Evolutionary conservation across 768 basidiomycete species (phyloP).

Genomic region (Leucosporidium yakuticum): DNA sequence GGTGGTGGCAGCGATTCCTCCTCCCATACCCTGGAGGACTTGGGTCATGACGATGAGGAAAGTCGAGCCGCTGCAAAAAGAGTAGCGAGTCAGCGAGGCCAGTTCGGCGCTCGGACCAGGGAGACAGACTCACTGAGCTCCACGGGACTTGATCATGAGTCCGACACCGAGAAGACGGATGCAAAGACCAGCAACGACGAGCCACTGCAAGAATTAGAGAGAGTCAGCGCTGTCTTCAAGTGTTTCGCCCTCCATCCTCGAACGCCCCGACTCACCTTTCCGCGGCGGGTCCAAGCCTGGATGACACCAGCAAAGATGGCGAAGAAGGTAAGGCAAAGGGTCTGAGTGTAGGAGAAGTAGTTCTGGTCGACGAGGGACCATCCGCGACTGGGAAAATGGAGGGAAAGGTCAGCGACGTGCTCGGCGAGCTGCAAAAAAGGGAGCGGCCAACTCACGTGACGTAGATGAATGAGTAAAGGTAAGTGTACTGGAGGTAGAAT

Average conservation of each 20-base stretch:
- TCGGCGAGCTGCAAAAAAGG: conserved; percentile 1
- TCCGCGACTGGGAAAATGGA: not conserved
- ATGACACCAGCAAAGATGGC: conserved; percentile 57
- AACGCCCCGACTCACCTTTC: conserved; percentile 49
- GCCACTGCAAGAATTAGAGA: conserved; percentile 32
- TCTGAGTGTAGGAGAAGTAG: conserved; percentile 49
- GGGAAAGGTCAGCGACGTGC: not conserved
- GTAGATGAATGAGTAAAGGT: conserved; percentile 62
- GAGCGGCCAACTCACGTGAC: not conserved
- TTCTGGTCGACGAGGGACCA: conserved; percentile 42
- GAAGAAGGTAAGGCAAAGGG: conserved; percentile 53
- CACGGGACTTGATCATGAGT: conserved; percentile 65
- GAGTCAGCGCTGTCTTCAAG: not conserved
- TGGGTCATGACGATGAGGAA: conserved; percentile 58
- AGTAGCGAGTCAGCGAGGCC: not conserved
- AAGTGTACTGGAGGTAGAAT: conserved; percentile 55
- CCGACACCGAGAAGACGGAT: conserved; percentile 61
- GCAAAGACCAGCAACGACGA: conserved; percentile 56
- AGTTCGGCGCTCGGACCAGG: not conserved
- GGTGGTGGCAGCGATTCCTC: conserved; percentile 55
- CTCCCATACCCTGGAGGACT: conserved; percentile 66
- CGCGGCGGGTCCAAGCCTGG: conserved; percentile 54
- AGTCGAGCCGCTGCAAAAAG: conserved; percentile 37
- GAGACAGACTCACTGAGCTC: conserved; percentile 49
- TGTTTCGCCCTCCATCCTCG: not conserved